These are phyloP conservation scores for Phytophthora rubi DNA, from an alignment of 352 stramenopile genomes.

Conservation along the genomic window DNA sequence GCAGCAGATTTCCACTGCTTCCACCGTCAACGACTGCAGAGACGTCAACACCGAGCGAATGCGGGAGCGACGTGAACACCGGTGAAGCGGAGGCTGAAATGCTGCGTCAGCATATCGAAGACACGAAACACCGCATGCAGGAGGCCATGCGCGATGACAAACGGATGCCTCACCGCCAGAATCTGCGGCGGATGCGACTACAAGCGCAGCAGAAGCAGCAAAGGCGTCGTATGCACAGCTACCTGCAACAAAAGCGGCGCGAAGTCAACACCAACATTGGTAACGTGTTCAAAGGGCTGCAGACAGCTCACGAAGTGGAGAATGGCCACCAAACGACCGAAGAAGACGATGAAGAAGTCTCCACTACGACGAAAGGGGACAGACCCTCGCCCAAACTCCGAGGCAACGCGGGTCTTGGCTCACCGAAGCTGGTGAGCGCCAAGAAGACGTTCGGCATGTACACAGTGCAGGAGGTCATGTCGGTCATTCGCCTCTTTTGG, in stretches of 20 bases:
- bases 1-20: conserved; percentile 11
- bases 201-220: conserved; percentile 53
- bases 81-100: background rate
- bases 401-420: background rate
- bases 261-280: conserved; percentile 74
- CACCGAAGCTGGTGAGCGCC: conserved; percentile 15
- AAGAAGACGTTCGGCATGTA: conserved; percentile 71
- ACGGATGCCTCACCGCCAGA: conserved; percentile 27
- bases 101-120: conserved; percentile 50
- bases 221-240: conserved; percentile 67
- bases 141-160: conserved; percentile 49
- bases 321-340: background rate
- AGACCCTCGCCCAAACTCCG: conserved; percentile 12
- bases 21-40: background rate
- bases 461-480: conserved; percentile 74
- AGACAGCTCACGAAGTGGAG: conserved; percentile 10
- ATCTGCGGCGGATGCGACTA: conserved; percentile 43
- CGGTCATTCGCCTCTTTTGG: conserved; percentile 76
- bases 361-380: background rate
- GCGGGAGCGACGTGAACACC: background rate
- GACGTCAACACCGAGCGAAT: background rate
- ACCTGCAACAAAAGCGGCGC: conserved; percentile 73
- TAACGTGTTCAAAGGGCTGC: conserved; percentile 66
- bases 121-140: conserved; percentile 59
- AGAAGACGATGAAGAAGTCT: background rate